phyloP scores from a whole-genome alignment of 2,329 filamentous ascomycete species.

The Talaromyces sp. region DNA sequence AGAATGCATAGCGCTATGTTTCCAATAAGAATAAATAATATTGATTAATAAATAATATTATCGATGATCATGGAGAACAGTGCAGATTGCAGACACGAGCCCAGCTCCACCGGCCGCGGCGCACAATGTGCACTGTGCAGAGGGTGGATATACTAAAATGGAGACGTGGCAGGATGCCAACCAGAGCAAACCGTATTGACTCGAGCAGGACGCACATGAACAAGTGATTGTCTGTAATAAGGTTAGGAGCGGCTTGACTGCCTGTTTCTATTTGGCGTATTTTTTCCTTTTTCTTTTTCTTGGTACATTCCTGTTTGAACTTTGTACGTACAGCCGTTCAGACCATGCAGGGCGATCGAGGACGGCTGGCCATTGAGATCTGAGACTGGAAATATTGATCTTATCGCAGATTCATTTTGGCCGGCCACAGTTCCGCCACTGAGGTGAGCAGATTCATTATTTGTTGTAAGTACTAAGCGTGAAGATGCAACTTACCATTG shows the following conservation, averaged over 20 bases:
- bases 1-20: background rate
- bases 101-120: background rate
- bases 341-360: background rate
- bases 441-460: background rate
- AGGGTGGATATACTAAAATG: background rate
- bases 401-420: too few species aligned
- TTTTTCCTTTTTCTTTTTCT: background rate
- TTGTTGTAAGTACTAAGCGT: too few species aligned
- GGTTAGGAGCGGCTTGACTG: background rate
- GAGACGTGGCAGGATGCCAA: background rate
- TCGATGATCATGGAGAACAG: too few species aligned
- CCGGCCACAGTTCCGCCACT: background rate
- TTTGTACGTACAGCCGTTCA: background rate
- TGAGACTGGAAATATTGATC: too few species aligned
- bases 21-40: background rate
- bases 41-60: background rate
- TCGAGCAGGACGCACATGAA: background rate
- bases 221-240: background rate
- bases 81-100: background rate
- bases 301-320: too few species aligned
- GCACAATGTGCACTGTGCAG: background rate
- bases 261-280: background rate
- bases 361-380: background rate
- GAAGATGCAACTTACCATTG: background rate
- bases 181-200: background rate